Conservation (phyloP, 2,329 filamentous ascomycete species). For the Nemania bipapillata region DNA sequence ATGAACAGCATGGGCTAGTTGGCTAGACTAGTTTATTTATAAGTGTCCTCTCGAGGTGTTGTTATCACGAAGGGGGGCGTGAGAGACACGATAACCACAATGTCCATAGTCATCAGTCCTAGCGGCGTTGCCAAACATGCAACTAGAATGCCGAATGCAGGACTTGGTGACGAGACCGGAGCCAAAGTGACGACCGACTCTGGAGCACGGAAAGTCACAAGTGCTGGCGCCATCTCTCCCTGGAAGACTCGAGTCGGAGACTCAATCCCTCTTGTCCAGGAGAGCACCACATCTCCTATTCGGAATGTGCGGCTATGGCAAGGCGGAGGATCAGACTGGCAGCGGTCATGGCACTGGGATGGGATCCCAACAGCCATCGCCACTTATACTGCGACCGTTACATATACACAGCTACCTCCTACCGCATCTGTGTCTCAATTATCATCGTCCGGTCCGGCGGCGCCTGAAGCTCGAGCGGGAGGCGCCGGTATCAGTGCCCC, state of each 20-base stretch:
- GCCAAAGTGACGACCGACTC: not conserved
- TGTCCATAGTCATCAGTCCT: not conserved
- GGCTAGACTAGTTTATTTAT: not conserved
- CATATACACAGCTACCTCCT: conserved; percentile 9
- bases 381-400: conserved; percentile 21
- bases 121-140: not conserved
- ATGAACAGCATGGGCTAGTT: not conserved
- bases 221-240: not conserved
- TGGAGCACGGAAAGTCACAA: not conserved
- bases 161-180: not conserved
- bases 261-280: not conserved
- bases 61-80: not conserved
- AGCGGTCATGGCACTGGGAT: conserved; percentile 10
- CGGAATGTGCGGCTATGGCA: conserved; percentile 4
- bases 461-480: not conserved
- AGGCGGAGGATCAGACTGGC: conserved; percentile 4
- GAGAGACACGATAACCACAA: not conserved
- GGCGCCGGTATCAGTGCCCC: conserved; percentile 19
- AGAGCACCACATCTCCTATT: not conserved
- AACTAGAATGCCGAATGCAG: not conserved
- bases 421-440: not conserved
- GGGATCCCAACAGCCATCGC: conserved; percentile 11
- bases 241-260: not conserved
- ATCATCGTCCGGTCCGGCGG: not conserved
- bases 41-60: not conserved